Evolutionary conservation across 805 yeast genomes (phyloP).

Genomic region (Barnettozyma wickerhamii): DNA sequence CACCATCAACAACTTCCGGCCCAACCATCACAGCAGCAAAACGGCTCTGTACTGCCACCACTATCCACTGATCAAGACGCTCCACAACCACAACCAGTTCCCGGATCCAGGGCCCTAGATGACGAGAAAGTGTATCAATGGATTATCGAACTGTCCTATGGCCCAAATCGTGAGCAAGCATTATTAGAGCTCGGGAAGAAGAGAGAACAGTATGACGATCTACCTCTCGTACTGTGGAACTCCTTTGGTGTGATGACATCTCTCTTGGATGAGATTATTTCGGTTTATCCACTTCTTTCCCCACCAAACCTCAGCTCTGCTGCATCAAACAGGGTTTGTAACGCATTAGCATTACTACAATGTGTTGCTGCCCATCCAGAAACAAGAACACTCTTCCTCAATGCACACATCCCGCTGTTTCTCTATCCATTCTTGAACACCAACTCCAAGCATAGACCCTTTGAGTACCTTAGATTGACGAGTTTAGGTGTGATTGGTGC

Average conservation of each 20-base stretch:
- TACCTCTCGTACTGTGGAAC: constrained; percentile 91
- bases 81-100: constrained; percentile 9
- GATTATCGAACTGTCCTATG: constrained; percentile 86
- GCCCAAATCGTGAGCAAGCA: constrained; percentile 91
- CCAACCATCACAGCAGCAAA: constrained; percentile 1
- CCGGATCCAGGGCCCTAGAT: constrained; percentile 43
- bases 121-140: constrained; percentile 86
- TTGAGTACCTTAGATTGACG: constrained; percentile 89
- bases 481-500: constrained; percentile 97
- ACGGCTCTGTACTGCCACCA: constrained; percentile 11
- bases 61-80: constrained; percentile 12
- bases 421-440: constrained; percentile 92
- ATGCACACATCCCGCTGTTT: constrained; percentile 89
- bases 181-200: constrained; percentile 88
- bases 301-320: constrained; percentile 84
- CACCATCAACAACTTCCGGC: constrained; percentile 10
- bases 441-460: constrained; percentile 84
- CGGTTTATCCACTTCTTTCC: constrained; percentile 83
- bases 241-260: constrained; percentile 96
- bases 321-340: constrained; percentile 91
- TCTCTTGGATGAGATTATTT: constrained; percentile 79
- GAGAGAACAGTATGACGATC: constrained; percentile 90
- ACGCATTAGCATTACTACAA: constrained; percentile 89
- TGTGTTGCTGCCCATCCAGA: constrained; percentile 96
- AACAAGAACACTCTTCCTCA: constrained; percentile 77